Percentiles rank a stretch among this genome's conserved stretches.
Conservation (phyloP, 2,329 filamentous ascomycete species). For the Penicillium sp. region DNA sequence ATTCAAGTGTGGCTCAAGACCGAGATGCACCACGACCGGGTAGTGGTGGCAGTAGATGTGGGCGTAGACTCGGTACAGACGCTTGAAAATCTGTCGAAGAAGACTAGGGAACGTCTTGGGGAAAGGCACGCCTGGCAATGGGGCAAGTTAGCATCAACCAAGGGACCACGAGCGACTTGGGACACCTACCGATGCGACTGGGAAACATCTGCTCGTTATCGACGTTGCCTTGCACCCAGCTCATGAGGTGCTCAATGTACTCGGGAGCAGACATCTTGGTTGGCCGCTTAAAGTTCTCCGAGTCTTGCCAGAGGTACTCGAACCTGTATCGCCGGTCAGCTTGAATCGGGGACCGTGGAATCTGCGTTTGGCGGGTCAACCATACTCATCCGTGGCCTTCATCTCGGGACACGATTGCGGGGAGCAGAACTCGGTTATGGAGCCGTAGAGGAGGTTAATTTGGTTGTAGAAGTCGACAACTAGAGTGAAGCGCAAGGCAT, state of each 20-base stretch:
- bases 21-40: conserved; percentile 90
- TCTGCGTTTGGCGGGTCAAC: neutral
- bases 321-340: conserved; percentile 60
- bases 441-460: conserved; percentile 97
- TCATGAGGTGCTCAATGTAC: conserved; percentile 98
- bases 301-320: conserved; percentile 99
- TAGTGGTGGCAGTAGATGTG: conserved; percentile 99
- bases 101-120: conserved; percentile 87
- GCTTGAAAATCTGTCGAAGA: conserved; percentile 96
- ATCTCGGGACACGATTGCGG: conserved; percentile 97
- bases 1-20: conserved; percentile 94
- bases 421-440: conserved; percentile 98
- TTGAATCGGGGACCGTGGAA: no score
- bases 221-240: conserved; percentile 92
- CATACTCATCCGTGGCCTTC: conserved; percentile 99
- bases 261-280: conserved; percentile 98
- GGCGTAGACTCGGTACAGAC: conserved; percentile 96
- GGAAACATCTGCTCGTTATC: conserved; percentile 95
- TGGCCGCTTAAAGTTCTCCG: conserved; percentile 87
- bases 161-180: neutral
- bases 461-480: conserved; percentile 99
- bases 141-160: conserved; percentile 14
- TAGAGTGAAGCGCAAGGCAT: conserved; percentile 42
- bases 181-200: conserved; percentile 73
- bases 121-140: conserved; percentile 74